A percentile compares a stretch with the other conserved stretches of the same genome.
phyloP scores from a whole-genome alignment of 106 monocot species.

The Narthecium ossifragum region DNA sequence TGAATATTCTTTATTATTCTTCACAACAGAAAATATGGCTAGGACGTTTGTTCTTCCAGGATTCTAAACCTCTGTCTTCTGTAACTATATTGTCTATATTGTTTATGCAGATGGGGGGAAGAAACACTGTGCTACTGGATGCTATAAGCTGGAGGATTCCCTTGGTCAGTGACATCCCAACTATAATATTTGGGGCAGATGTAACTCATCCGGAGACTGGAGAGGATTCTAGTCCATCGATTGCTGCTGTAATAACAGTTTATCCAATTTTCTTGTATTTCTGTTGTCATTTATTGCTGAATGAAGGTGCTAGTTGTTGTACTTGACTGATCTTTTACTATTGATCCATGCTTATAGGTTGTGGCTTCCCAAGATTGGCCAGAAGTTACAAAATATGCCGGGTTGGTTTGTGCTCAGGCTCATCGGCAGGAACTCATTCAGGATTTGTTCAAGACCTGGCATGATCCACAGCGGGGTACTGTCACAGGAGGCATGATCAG shows the following conservation, averaged over 20 bases:
- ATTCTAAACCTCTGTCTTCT: background rate
- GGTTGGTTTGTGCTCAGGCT: slow-evolving; percentile 84
- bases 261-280: background rate
- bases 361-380: slow-evolving; percentile 98
- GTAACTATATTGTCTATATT: background rate
- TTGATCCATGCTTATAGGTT: slow-evolving; percentile 37
- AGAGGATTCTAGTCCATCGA: slow-evolving; percentile 81
- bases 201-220: slow-evolving; percentile 92
- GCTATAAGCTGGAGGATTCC: slow-evolving; percentile 77
- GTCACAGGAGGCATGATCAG: slow-evolving; percentile 91
- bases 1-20: background rate
- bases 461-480: slow-evolving; percentile 70
- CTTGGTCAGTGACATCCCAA: slow-evolving; percentile 85
- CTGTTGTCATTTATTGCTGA: no score
- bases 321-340: background rate
- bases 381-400: slow-evolving; percentile 91
- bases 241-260: slow-evolving; percentile 63
- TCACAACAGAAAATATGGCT: background rate
- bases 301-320: background rate
- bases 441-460: slow-evolving; percentile 81
- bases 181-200: slow-evolving; percentile 95
- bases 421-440: slow-evolving; percentile 89
- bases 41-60: background rate
- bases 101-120: slow-evolving; percentile 70
- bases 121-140: slow-evolving; percentile 85